These are phyloP conservation scores for Digitaria exilis DNA, from an alignment of 202 grass and related monocot genomes.

Conservation along the genomic window DNA sequence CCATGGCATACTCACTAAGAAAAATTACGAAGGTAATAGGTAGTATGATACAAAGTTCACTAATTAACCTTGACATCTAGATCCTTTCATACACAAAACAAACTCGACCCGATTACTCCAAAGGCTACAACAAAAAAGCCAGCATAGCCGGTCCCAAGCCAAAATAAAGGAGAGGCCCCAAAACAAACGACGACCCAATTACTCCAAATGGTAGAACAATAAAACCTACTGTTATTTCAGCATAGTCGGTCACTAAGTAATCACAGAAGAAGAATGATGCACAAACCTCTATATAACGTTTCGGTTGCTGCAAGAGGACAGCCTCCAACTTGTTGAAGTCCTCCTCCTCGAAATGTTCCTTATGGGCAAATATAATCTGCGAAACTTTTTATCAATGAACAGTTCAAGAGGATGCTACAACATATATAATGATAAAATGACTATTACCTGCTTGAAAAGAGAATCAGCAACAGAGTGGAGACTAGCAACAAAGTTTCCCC, in stretches of 20 bases:
- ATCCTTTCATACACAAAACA: background rate
- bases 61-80: background rate
- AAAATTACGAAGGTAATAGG: constrained; percentile 2
- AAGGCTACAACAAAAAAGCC: background rate
- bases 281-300: constrained; percentile 59
- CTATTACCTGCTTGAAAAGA: constrained; percentile 88
- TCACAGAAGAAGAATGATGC: constrained; percentile 16
- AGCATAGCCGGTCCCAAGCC: background rate
- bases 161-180: background rate
- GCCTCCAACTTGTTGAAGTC: constrained; percentile 54
- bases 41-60: background rate
- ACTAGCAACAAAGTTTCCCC: constrained; percentile 51
- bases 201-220: background rate
- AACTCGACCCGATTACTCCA: background rate
- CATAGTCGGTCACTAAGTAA: background rate
- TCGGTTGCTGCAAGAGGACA: constrained; percentile 47
- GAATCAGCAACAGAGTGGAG: constrained; percentile 67
- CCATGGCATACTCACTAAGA: background rate
- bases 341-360: constrained; percentile 71
- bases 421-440: constrained; percentile 22
- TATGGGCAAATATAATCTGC: constrained; percentile 82
- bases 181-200: background rate
- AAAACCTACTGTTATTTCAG: background rate
- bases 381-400: constrained; percentile 23
- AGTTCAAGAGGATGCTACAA: constrained; percentile 28